phyloP scores from a whole-genome alignment of 2,329 filamentous ascomycete species.

The Neurospora sp. region DNA sequence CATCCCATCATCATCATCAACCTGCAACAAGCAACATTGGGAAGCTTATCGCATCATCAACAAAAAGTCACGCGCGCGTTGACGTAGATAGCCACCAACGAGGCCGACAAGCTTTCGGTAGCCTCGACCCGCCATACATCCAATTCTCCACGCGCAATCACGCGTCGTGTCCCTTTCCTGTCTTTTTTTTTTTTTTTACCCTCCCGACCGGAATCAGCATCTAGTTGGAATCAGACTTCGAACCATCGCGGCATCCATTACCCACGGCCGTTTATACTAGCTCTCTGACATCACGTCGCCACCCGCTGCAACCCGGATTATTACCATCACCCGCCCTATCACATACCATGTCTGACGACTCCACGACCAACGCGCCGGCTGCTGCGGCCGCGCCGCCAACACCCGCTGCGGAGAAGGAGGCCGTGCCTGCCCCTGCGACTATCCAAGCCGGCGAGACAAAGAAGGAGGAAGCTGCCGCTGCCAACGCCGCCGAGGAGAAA shows the following conservation, averaged over 20 bases:
- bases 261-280: neutral
- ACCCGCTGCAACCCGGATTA: conserved; percentile 3
- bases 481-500: conserved; percentile 2
- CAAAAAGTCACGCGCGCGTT: neutral
- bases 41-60: neutral
- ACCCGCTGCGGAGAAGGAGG: conserved; percentile 3
- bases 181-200: neutral
- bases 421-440: conserved; percentile 10
- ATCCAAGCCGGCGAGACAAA: conserved; percentile 12
- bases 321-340: neutral
- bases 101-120: neutral
- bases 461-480: conserved; percentile 7
- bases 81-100: neutral
- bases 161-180: neutral
- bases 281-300: conserved; percentile 19
- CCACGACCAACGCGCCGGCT: conserved; percentile 1
- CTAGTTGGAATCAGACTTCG: neutral
- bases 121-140: neutral
- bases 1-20: neutral
- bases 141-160: neutral
- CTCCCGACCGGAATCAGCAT: neutral
- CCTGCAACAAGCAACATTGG: neutral
- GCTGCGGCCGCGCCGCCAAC: neutral
- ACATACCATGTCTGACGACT: conserved; percentile 20
- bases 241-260: neutral